A percentile compares a stretch with the other conserved stretches of the same genome.
phyloP scores from a whole-genome alignment of 345 rosid species.

The Murraya paniculata region DNA sequence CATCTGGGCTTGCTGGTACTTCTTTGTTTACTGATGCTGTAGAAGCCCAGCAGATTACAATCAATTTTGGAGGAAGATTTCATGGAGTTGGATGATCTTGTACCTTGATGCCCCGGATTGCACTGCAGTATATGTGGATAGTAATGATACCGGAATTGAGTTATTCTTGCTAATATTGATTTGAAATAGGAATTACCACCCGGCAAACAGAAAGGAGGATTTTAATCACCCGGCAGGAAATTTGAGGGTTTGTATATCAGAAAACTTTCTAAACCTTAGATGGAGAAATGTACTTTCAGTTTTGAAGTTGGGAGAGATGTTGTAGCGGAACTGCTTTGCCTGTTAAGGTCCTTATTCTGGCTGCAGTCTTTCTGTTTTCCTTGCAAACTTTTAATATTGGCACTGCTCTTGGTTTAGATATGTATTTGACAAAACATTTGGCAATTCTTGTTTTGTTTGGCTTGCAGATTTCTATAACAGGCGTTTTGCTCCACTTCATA shows the following conservation, averaged over 20 bases:
- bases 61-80: conserved; percentile 39
- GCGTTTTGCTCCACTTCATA: conserved; percentile 18
- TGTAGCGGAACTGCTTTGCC: conserved; percentile 21
- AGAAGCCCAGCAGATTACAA: conserved; percentile 1
- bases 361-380: neutral
- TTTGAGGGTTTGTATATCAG: neutral
- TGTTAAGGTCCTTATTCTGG: conserved; percentile 21
- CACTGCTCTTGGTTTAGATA: neutral
- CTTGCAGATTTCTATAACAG: conserved; percentile 29
- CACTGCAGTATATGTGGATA: neutral
- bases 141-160: conserved; percentile 3
- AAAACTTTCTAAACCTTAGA: neutral
- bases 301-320: conserved; percentile 19
- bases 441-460: conserved; percentile 6
- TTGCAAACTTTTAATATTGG: neutral
- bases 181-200: neutral
- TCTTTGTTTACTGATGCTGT: conserved; percentile 15
- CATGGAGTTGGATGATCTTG: conserved; percentile 46
- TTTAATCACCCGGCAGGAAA: conserved; percentile 6
- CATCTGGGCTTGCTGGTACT: conserved; percentile 17
- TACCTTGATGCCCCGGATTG: conserved; percentile 14
- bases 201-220: neutral
- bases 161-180: conserved; percentile 4
- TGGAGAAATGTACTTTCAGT: conserved; percentile 7
- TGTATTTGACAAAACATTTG: neutral